These are phyloP conservation scores for Candida gigantensis DNA, from an alignment of 1,139 yeast species.

Conservation along the genomic window DNA sequence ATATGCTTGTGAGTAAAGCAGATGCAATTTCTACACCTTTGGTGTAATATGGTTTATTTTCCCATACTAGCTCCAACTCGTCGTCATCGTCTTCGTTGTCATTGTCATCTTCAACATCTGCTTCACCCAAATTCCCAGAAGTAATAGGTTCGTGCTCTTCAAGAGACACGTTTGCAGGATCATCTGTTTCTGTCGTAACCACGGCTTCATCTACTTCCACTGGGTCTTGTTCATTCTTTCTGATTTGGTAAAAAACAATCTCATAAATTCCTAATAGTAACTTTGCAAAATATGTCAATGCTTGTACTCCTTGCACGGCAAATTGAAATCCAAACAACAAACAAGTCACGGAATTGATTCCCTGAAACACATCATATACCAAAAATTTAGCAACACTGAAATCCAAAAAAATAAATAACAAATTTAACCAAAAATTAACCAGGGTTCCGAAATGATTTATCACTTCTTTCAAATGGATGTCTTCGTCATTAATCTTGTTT, in stretches of 20 bases:
- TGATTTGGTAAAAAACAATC: conserved; percentile 31
- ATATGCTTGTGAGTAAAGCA: conserved; percentile 39
- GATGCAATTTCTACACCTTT: conserved; percentile 59
- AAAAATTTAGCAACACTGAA: conserved; percentile 54
- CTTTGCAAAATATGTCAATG: conserved; percentile 50
- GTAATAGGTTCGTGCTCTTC: conserved; percentile 41
- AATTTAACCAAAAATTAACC: conserved; percentile 30
- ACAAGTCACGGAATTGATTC: conserved; percentile 52
- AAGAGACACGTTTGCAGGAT: conserved; percentile 55
- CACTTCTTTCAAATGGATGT: conserved; percentile 8
- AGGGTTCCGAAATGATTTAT: conserved; percentile 10
- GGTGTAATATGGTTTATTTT: conserved; percentile 61
- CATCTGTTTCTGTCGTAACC: conserved; percentile 64
- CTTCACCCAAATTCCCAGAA: conserved; percentile 24
- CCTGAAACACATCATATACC: conserved; percentile 58
- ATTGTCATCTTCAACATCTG: conserved; percentile 3
- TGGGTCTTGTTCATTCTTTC: conserved; percentile 26
- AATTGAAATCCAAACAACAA: conserved; percentile 75
- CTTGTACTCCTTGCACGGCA: conserved; percentile 61
- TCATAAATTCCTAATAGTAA: conserved; percentile 61
- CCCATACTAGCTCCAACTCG: conserved; percentile 67
- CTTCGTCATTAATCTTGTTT: conserved; percentile 28
- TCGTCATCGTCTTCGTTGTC: conserved; percentile 38
- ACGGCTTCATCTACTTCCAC: conserved; percentile 59
- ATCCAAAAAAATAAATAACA: conserved; percentile 51